Evolutionary conservation across 2,329 filamentous ascomycete species (phyloP).

Genomic region (Nigrospora sphaerica): DNA sequence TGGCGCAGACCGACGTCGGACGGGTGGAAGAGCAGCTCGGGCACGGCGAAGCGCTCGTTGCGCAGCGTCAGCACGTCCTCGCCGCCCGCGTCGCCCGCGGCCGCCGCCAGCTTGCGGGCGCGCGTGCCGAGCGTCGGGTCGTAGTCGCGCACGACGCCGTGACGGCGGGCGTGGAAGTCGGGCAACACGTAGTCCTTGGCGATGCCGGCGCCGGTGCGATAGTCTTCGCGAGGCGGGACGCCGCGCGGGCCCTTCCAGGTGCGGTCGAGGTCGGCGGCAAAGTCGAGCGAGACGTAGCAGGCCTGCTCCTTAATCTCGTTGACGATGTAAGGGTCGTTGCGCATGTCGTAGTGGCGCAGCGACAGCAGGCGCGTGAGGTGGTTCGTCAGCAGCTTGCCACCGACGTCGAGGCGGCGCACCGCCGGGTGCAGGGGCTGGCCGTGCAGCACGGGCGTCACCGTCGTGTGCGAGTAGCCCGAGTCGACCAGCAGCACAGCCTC

Average conservation of each 20-base stretch:
- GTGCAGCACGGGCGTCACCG: slow-evolving; percentile 75
- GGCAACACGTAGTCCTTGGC: slow-evolving; percentile 90
- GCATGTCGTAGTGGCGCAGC: slow-evolving; percentile 88
- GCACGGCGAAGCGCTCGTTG: slow-evolving; percentile 86
- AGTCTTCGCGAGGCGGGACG: slow-evolving; percentile 40
- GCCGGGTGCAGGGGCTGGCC: slow-evolving; percentile 75
- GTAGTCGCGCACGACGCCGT: slow-evolving; percentile 70
- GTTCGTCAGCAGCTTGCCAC: slow-evolving; percentile 90
- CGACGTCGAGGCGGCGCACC: slow-evolving; percentile 79
- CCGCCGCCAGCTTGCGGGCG: slow-evolving; percentile 35
- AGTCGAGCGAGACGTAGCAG: slow-evolving; percentile 76
- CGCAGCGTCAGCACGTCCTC: slow-evolving; percentile 83
- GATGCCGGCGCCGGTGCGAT: slow-evolving; percentile 48
- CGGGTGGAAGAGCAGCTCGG: slow-evolving; percentile 84
- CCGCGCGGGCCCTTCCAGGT: slow-evolving; percentile 74
- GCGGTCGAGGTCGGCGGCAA: slow-evolving; percentile 68
- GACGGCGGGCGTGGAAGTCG: slow-evolving; percentile 55
- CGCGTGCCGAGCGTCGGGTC: slow-evolving; percentile 58
- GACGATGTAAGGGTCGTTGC: slow-evolving; percentile 87
- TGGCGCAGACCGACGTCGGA: slow-evolving; percentile 79
- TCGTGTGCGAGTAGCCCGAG: slow-evolving; percentile 88
- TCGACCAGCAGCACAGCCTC: slow-evolving; percentile 87
- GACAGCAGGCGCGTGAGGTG: slow-evolving; percentile 86
- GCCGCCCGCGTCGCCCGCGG: slow-evolving; percentile 27
- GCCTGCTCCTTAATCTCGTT: slow-evolving; percentile 93